Base-by-base conservation (phyloP, 768 basidiomycete genomes). In the Podaxis sp. region DNA sequence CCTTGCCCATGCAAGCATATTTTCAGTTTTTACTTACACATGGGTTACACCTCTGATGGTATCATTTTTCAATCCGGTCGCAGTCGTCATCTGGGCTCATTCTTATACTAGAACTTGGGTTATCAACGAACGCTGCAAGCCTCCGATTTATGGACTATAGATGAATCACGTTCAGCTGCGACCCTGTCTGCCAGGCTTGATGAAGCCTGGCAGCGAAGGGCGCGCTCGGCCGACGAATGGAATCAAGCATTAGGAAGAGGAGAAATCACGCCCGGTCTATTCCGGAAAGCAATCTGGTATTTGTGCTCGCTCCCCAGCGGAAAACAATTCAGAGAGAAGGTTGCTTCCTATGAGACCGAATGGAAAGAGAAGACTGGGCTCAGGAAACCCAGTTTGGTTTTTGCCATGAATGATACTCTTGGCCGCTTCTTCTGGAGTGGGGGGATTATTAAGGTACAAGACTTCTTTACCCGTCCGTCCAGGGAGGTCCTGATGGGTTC, bases 51-150 rank as follows among this genome's bases (percentile, higher is more conserved):
- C 83, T 0, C 74, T 87, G 19, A 85, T 85, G 84, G 84, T 80
- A 64, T 46, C 38, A 19, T 7, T 51, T 22, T 15, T 51, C 59
- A 4, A 9, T 5, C 13, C 2, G 11, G 28, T 15, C 30, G 17
- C 22, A 42, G 4, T 30, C 39, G 28, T 36, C 36, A 38, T 53
- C 44, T 28, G 53, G 53, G 22, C 48, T 56, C 55, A 52, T 28
- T 26, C 7, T 11, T 11, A 13, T 19, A 22, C 33, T 19, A 85
- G 84, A 75, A 78, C 9, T 75, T 87, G 44, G 89, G 90, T 0
- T 91, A 87, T 68, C 87, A 89, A 68, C 79, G 91, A 33, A 87
- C 89, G 1, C 76, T 93, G 8, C 88, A 89, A 68, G 87, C 87
- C 0, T 84, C 87, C 1, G 92, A 93, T 73, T 73, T 92, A 12